Conservation (phyloP, 2,329 filamentous ascomycete genomes). For the Biscogniauxia marginata region DNA sequence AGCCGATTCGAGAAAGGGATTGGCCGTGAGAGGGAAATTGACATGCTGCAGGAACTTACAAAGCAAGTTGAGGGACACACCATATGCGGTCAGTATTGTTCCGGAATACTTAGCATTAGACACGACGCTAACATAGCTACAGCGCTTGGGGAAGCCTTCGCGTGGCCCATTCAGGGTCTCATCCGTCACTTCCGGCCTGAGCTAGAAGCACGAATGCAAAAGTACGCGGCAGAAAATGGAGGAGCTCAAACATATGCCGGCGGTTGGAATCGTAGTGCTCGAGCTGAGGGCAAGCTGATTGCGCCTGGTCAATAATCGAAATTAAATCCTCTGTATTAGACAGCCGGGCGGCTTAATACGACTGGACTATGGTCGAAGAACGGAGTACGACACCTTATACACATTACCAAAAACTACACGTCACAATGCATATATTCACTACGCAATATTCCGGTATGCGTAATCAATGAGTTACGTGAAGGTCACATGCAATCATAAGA, state of each 20-base stretch:
- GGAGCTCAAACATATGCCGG: slow-evolving; percentile 78
- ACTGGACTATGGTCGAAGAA: slow-evolving; percentile 5
- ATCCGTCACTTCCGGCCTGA: slow-evolving; percentile 98
- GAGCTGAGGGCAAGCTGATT: slow-evolving; percentile 77
- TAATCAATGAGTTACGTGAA: slow-evolving; percentile 8
- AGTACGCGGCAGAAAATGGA: slow-evolving; percentile 71
- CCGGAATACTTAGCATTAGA: neutral
- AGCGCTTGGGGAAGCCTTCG: slow-evolving; percentile 95
- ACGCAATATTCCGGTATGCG: slow-evolving; percentile 2
- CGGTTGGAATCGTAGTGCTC: slow-evolving; percentile 78
- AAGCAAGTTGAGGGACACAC: slow-evolving; percentile 99
- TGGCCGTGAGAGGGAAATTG: slow-evolving; percentile 88
- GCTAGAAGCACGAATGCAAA: slow-evolving; percentile 84
- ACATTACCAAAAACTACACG: slow-evolving; percentile 12
- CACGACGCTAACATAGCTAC: slow-evolving; percentile 28
- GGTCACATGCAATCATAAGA: too few species aligned
- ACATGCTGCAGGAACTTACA: slow-evolving; percentile 98
- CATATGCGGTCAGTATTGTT: slow-evolving; percentile 76
- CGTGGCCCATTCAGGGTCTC: slow-evolving; percentile 96
- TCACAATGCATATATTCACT: slow-evolving; percentile 22
- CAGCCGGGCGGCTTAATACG: slow-evolving; percentile 10
- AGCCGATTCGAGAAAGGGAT: slow-evolving; percentile 88
- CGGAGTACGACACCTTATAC: slow-evolving; percentile 10
- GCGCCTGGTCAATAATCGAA: slow-evolving; percentile 79
- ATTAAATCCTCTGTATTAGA: slow-evolving; percentile 6